A percentile compares a stretch with the other conserved stretches of the same genome.
Conservation (phyloP, 768 basidiomycete genomes). For the Mycena rebaudengoi region DNA sequence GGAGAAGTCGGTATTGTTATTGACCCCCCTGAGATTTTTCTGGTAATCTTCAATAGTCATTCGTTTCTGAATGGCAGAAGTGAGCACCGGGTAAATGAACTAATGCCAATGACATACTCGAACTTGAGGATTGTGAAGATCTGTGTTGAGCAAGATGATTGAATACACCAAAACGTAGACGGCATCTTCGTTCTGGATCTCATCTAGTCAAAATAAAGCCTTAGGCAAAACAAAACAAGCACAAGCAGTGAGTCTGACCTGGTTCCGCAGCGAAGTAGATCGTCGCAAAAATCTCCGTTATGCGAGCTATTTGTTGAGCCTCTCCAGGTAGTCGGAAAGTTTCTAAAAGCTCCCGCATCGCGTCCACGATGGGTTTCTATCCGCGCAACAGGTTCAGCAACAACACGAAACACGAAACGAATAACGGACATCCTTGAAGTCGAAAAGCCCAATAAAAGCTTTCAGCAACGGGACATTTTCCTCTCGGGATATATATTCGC, state of each 20-base stretch:
- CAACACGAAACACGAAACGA: not conserved
- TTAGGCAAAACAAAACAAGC: constrained; percentile 2
- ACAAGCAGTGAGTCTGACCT: constrained; percentile 51
- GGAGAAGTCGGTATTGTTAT: constrained; percentile 84
- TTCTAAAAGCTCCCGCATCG: constrained; percentile 94
- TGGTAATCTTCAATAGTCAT: constrained; percentile 97
- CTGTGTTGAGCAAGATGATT: constrained; percentile 98
- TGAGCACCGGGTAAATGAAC: not conserved
- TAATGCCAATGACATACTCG: constrained; percentile 62
- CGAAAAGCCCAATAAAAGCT: constrained; percentile 88
- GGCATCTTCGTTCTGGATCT: constrained; percentile 91
- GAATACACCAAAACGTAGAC: constrained; percentile 95
- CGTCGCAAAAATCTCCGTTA: constrained; percentile 94
- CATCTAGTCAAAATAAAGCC: constrained; percentile 57
- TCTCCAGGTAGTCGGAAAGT: constrained; percentile 96
- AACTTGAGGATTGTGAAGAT: constrained; percentile 94
- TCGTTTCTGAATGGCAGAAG: constrained; percentile 71
- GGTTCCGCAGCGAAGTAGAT: constrained; percentile 88
- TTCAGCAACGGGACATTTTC: constrained; percentile 87
- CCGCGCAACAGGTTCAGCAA: not conserved
- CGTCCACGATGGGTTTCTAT: constrained; percentile 95
- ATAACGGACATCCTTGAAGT: constrained; percentile 83
- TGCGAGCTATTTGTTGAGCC: constrained; percentile 90
- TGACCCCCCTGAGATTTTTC: constrained; percentile 92
- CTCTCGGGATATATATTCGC: constrained; percentile 91